Conservation (phyloP, 768 basidiomycete species). For the Serpula lacrymans region DNA sequence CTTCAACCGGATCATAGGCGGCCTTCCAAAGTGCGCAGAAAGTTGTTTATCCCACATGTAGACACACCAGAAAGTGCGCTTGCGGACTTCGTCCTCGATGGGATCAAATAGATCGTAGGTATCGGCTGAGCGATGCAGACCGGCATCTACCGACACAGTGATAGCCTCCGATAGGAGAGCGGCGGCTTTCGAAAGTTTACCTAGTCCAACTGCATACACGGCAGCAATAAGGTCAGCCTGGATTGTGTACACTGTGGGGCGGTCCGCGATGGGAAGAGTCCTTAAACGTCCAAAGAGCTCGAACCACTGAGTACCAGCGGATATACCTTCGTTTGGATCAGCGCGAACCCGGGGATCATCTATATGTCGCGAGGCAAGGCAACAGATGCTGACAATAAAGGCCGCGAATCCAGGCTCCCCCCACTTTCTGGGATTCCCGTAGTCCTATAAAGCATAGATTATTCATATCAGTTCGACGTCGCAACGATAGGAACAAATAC, state of each 20-base stretch:
- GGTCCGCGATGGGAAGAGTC: constrained; percentile 85
- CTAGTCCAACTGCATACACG: constrained; percentile 88
- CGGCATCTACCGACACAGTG: constrained; percentile 85
- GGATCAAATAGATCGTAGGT: constrained; percentile 85
- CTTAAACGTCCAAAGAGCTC: constrained; percentile 83
- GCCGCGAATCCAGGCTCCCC: constrained; percentile 93
- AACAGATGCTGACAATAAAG: constrained; percentile 91
- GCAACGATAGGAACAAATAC: constrained; percentile 19
- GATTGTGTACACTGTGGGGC: constrained; percentile 88
- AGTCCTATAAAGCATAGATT: constrained; percentile 53
- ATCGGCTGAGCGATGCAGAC: constrained; percentile 83
- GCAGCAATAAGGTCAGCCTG: constrained; percentile 91
- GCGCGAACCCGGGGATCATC: constrained; percentile 88
- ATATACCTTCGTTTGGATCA: constrained; percentile 78
- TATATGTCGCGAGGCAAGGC: constrained; percentile 86
- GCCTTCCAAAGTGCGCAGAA: constrained; percentile 83
- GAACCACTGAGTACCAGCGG: constrained; percentile 89
- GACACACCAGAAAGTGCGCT: constrained; percentile 95
- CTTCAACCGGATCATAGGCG: constrained; percentile 79
- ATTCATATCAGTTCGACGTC: constrained; percentile 14
- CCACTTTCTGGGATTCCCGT: constrained; percentile 93
- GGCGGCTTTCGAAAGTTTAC: constrained; percentile 84
- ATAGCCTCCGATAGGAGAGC: constrained; percentile 83
- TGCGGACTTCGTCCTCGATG: constrained; percentile 87
- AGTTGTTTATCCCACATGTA: constrained; percentile 97